Percentiles rank a stretch among this genome's conserved stretches.
phyloP scores from a whole-genome alignment of 179 eudicot species.

The Silene vulgaris region DNA sequence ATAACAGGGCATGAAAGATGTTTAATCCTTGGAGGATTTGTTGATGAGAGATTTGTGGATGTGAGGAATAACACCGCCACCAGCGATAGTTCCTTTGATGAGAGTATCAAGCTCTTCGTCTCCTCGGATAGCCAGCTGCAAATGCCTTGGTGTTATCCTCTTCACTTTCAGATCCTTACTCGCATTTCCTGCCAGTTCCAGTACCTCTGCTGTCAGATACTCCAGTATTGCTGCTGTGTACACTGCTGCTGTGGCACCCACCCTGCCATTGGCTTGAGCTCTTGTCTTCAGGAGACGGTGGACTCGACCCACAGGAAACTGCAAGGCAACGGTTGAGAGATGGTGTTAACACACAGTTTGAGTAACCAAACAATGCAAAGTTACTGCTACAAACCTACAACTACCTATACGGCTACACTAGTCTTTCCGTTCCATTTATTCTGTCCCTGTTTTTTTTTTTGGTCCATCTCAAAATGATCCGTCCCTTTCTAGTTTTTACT shows the following conservation, averaged over 20 bases:
- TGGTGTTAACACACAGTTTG: not conserved
- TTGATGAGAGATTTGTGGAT: slow-evolving; percentile 68
- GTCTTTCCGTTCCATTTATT: no score
- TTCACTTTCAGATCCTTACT: slow-evolving; percentile 60
- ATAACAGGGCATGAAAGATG: not conserved
- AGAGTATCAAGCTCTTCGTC: slow-evolving; percentile 65
- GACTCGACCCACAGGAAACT: slow-evolving; percentile 62
- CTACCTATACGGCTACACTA: no score
- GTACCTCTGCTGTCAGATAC: slow-evolving; percentile 55
- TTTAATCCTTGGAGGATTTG: slow-evolving; percentile 61
- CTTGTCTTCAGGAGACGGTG: slow-evolving; percentile 51
- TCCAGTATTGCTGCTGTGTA: slow-evolving; percentile 60
- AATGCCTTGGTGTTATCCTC: slow-evolving; percentile 54
- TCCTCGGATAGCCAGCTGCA: slow-evolving; percentile 63
- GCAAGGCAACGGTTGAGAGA: slow-evolving; percentile 12
- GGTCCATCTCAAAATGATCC: no score
- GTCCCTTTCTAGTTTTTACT: no score
- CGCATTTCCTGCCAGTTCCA: slow-evolving; percentile 56
- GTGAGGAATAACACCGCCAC: slow-evolving; percentile 57
- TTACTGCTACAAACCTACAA: no score
- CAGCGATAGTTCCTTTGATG: slow-evolving; percentile 58
- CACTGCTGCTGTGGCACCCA: slow-evolving; percentile 64
- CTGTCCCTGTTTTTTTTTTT: no score
- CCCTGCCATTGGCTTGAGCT: slow-evolving; percentile 53
- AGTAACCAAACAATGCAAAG: slow-evolving; percentile 3